phyloP scores from a whole-genome alignment of 139 green algal species.

The Chlorella sp. region DNA sequence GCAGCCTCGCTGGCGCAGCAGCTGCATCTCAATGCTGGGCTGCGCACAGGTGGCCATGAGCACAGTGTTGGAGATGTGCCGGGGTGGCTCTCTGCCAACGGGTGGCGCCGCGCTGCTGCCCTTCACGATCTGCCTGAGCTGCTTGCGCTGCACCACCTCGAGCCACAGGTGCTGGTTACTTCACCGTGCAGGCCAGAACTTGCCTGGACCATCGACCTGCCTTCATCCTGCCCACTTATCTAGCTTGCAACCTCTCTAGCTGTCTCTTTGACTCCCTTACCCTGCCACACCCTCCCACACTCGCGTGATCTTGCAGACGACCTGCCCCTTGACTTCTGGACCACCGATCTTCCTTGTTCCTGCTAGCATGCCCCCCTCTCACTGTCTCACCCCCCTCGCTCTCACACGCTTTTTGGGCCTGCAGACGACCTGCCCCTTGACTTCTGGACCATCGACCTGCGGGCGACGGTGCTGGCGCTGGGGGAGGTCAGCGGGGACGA shows the following conservation, averaged over 20 bases:
- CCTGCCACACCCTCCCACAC: neutral
- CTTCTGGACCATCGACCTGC: conserved; percentile 97
- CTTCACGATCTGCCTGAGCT: too few relatives aligned
- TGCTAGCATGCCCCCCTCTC: neutral
- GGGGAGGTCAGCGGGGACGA: conserved; percentile 91
- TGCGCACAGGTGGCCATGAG: too few relatives aligned
- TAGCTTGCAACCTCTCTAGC: neutral
- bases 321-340: conserved; percentile 89
- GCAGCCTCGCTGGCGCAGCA: too few relatives aligned
- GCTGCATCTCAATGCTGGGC: too few relatives aligned
- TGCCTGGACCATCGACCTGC: too few relatives aligned
- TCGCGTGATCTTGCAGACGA: conserved; percentile 27
- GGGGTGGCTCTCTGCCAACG: too few relatives aligned
- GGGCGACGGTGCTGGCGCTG: conserved; percentile 83
- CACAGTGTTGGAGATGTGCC: too few relatives aligned
- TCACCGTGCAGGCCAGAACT: too few relatives aligned
- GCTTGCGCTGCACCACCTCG: too few relatives aligned
- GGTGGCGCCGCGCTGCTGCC: too few relatives aligned
- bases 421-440: conserved; percentile 83
- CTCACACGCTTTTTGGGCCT: neutral
- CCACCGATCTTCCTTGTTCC: neutral
- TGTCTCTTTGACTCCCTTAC: neutral
- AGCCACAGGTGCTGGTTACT: too few relatives aligned
- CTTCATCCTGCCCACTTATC: too few relatives aligned
- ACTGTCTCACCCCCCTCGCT: neutral